Evolutionary conservation across 495 filamentous ascomycete genomes (phyloP).

Genomic region (Trichoderma virens): DNA sequence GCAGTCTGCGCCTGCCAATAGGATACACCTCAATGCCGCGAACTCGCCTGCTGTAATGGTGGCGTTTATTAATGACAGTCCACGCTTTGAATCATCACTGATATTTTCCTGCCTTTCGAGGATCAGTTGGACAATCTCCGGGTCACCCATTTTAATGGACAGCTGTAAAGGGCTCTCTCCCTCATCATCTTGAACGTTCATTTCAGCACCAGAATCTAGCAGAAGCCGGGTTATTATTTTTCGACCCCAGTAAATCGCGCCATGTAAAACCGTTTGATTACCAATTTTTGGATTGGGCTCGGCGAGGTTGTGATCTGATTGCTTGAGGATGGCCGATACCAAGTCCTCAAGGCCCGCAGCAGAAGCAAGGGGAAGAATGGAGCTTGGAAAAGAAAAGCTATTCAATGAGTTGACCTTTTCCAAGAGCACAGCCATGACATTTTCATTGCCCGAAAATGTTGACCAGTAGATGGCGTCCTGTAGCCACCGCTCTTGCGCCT

Average conservation of each 20-base stretch:
- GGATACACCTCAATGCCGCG: conserved; percentile 7
- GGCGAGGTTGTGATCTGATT: not conserved
- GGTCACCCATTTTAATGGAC: conserved; percentile 5
- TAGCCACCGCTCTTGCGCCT: conserved; percentile 8
- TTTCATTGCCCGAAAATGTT: conserved; percentile 7
- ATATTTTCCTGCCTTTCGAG: not conserved
- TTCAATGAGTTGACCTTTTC: conserved; percentile 4
- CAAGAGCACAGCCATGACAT: conserved; percentile 7
- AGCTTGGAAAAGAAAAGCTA: conserved; percentile 13
- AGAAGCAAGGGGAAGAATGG: conserved; percentile 14
- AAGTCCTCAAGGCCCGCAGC: conserved; percentile 13
- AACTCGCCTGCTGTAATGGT: not conserved
- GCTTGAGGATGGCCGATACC: not conserved
- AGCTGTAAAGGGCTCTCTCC: not conserved
- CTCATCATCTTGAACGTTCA: not conserved
- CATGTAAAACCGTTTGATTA: not conserved
- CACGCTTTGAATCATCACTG: not conserved
- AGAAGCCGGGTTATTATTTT: not conserved
- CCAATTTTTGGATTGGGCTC: not conserved
- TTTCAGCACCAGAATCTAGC: conserved; percentile 5
- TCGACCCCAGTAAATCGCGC: conserved; percentile 3
- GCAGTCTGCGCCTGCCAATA: conserved; percentile 1
- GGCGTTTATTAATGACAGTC: not conserved
- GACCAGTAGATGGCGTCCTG: conserved; percentile 13
- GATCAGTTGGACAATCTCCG: conserved; percentile 5